Evolutionary conservation across 2,329 filamentous ascomycete species (phyloP).

Genomic region (Cladosporium sp.): DNA sequence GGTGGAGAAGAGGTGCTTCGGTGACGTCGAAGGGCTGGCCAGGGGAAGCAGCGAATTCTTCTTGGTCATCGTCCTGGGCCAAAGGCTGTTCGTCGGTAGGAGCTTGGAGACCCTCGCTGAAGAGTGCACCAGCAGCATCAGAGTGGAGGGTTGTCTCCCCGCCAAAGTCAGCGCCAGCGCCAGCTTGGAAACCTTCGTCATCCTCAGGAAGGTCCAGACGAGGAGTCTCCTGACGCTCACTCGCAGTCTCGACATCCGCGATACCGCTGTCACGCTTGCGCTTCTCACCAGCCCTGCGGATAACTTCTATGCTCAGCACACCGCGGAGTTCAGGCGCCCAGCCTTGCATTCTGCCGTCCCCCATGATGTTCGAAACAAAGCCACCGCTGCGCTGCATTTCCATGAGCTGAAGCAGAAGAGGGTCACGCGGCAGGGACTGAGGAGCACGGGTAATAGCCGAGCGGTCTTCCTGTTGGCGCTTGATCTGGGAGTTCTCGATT

Average conservation of each 20-base stretch:
- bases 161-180: constrained; percentile 29
- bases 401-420: constrained; percentile 79
- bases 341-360: constrained; percentile 65
- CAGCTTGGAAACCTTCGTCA: constrained; percentile 26
- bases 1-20: constrained; percentile 68
- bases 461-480: constrained; percentile 78
- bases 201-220: constrained; percentile 30
- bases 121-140: constrained; percentile 17
- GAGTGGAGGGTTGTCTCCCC: constrained; percentile 18
- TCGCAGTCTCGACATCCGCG: constrained; percentile 66
- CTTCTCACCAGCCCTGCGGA: constrained; percentile 71
- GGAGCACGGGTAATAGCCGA: constrained; percentile 80
- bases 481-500: constrained; percentile 72
- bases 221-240: constrained; percentile 26
- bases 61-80: constrained; percentile 24
- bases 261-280: constrained; percentile 88
- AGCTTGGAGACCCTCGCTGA: constrained; percentile 20
- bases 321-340: constrained; percentile 92
- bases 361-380: constrained; percentile 83
- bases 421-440: constrained; percentile 80
- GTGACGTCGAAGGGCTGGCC: constrained; percentile 68
- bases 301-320: constrained; percentile 81
- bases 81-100: constrained; percentile 18
- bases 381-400: constrained; percentile 87
- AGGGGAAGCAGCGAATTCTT: constrained; percentile 28